Base-by-base conservation (phyloP, 768 basidiomycete genomes). In the Macrolepiota dolichaula region DNA sequence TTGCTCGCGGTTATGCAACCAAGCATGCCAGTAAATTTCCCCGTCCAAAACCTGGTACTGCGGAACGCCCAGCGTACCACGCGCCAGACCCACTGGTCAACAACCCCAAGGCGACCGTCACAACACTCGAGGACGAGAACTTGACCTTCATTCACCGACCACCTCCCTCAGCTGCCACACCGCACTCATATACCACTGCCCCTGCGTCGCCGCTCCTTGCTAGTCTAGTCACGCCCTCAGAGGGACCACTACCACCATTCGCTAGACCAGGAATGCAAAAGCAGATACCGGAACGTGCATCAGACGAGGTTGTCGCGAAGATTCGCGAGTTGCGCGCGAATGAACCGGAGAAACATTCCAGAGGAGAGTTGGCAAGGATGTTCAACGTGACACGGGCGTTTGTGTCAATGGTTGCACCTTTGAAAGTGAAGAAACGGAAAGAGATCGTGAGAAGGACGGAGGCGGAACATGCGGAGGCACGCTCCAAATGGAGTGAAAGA, bases 91-190 rank as follows among this genome's bases (percentile, higher is more conserved):
- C 87, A 1, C 73, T 89, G 55, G 61, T 72, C 57, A 79, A 81
- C 71, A 82, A 79, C 61, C 77, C 83, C 40, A 76, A 81, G 40
- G 84, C 83, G 38, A 72, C 72, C 51, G 82, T 85, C 53, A 83
- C 79, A 10, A 59, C 73, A 9, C 72, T 88, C 22, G 72, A 76
- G 5, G 83, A 82, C 63, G 81, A 82, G 59, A 76, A 81, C 62
- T 72, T 92, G 58, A 90, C 90, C 0, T 94, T 94, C 71, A 86
- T 94, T 61, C 90, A 91, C 70, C 86, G 92, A 46, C 89, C 89
- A n/a, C 92, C 92, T 0, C 89, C 92, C 0, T 85, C 88, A 10
- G 82, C 86, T 10, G 88, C 89, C 9, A 80, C 91, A 17, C 91
- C 91, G 2, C 76, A 79, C 62, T 94, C 92, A 19, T 82, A 86